Conservation (phyloP, 495 filamentous ascomycete species). For the Penicillium egyptiacum region DNA sequence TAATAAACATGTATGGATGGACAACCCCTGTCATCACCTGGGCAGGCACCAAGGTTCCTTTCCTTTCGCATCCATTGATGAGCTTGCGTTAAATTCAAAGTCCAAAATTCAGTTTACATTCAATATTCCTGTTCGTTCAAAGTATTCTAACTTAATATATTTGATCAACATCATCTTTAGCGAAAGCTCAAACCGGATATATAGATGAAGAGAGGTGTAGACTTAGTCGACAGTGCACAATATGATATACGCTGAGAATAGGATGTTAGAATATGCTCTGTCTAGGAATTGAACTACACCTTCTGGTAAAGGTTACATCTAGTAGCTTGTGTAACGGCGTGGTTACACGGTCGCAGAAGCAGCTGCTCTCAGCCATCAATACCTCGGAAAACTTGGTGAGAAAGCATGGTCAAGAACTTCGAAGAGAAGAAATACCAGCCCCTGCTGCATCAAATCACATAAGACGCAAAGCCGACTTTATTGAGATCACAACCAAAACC, state of each 20-base stretch:
- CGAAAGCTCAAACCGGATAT: not conserved
- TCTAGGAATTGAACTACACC: not conserved
- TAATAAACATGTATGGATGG: not conserved
- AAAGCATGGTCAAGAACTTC: not conserved
- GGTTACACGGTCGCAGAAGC: not conserved
- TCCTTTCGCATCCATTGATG: conserved; percentile 15
- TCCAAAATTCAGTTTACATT: conserved; percentile 4
- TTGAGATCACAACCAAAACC: conserved; percentile 14
- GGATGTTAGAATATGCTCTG: not conserved
- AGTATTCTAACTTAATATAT: not conserved
- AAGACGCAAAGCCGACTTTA: conserved; percentile 12
- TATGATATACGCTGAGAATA: not conserved
- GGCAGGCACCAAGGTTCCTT: not conserved
- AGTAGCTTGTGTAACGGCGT: not conserved
- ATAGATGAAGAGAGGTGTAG: not conserved
- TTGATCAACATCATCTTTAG: not conserved
- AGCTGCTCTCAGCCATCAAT: not conserved
- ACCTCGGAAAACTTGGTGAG: conserved; percentile 6
- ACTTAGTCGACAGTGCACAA: not conserved
- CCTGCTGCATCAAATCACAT: conserved; percentile 11
- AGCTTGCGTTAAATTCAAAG: conserved; percentile 7
- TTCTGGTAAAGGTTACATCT: not conserved
- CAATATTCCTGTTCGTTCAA: not conserved
- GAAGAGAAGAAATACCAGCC: not conserved
- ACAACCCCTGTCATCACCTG: not conserved